Conservation (phyloP, 371 early-diverging fungal species). For the Mucor mucedo region DNA sequence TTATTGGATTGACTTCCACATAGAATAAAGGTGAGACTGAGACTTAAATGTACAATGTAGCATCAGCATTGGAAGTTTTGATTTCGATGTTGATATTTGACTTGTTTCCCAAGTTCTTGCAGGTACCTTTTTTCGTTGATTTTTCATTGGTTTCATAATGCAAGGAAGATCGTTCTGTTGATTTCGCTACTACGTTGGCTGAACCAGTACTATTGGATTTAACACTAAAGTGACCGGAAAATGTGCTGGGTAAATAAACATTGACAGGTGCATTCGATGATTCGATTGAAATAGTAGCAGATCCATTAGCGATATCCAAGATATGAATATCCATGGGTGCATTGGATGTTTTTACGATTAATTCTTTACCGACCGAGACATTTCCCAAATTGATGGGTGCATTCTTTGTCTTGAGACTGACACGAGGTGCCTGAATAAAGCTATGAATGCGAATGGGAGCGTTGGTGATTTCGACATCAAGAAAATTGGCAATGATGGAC, state of each 20-base stretch:
- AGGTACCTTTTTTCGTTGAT: conserved; percentile 13
- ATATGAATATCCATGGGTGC: conserved; percentile 20
- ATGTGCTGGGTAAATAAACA: conserved; percentile 16
- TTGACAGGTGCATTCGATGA: conserved; percentile 19
- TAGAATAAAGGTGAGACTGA: background rate
- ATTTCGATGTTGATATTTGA: conserved; percentile 12
- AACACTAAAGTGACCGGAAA: conserved; percentile 14
- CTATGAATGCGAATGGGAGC: conserved; percentile 6
- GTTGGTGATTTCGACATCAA: conserved; percentile 6
- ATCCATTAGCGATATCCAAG: background rate
- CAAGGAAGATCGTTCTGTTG: background rate
- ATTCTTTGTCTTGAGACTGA: conserved; percentile 22
- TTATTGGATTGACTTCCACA: background rate
- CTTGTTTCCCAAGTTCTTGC: conserved; percentile 17
- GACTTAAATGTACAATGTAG: conserved; percentile 16
- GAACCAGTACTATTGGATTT: background rate
- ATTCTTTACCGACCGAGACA: background rate
- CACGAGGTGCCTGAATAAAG: conserved; percentile 12
- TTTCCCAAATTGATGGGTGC: conserved; percentile 15
- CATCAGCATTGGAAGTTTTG: conserved; percentile 23
- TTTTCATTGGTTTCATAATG: conserved; percentile 4
- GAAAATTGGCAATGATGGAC: conserved; percentile 7
- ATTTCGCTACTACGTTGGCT: conserved; percentile 2
- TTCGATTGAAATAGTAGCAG: conserved; percentile 10
- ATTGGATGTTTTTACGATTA: conserved; percentile 16